Evolutionary conservation across 2,329 filamentous ascomycete species (phyloP).

Genomic region (Fusarium sp.): DNA sequence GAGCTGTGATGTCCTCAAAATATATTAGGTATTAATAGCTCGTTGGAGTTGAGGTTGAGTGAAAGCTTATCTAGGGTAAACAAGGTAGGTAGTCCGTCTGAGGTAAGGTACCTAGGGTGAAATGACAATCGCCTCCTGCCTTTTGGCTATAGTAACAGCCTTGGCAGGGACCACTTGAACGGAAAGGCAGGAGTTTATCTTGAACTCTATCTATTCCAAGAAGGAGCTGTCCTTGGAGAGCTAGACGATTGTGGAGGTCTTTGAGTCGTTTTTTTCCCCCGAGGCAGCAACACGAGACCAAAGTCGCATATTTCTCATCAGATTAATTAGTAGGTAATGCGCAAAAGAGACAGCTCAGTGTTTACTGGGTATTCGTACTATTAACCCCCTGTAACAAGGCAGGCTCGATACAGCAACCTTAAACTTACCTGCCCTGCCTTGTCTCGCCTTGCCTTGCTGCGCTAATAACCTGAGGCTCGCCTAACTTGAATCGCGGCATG

Average conservation of each 20-base stretch:
- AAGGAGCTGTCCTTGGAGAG: neutral
- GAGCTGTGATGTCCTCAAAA: slow-evolving; percentile 1
- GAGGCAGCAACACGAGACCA: neutral
- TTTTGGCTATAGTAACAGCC: neutral
- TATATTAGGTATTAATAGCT: neutral
- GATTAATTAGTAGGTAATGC: neutral
- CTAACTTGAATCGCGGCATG: slow-evolving; percentile 38
- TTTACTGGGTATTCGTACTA: too few relatives aligned
- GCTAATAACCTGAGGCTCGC: slow-evolving; percentile 43
- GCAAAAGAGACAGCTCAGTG: slow-evolving; percentile 1
- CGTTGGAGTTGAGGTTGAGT: neutral
- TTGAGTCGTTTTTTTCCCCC: neutral
- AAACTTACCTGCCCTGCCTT: slow-evolving; percentile 32
- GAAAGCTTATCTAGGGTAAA: neutral
- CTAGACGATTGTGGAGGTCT: slow-evolving; percentile 1
- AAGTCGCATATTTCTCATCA: neutral
- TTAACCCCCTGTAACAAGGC: slow-evolving; percentile 27
- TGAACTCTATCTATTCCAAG: slow-evolving; percentile 28
- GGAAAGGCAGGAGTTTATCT: slow-evolving; percentile 30
- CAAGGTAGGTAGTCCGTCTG: neutral
- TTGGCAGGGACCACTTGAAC: slow-evolving; percentile 2
- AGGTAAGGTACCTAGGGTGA: neutral
- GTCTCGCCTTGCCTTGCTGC: neutral
- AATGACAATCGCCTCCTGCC: neutral
- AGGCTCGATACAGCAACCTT: slow-evolving; percentile 17